A percentile compares a stretch with the other conserved stretches of the same genome.
phyloP scores from a whole-genome alignment of 2,329 filamentous ascomycete genomes.

The Helicocarpus griseus region DNA sequence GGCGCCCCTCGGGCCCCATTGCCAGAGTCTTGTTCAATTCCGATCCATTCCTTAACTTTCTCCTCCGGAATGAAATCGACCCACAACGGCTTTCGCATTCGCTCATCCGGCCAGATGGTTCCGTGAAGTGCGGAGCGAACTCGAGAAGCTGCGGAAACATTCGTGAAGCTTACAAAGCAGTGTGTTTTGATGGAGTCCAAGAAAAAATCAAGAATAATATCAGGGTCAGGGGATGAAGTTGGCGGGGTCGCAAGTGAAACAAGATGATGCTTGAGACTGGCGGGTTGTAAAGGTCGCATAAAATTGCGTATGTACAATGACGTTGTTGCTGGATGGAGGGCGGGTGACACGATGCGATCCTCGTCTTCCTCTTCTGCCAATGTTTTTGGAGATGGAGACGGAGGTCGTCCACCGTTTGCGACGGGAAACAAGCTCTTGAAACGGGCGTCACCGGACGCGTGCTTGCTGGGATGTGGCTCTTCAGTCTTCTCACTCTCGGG shows the following conservation, averaged over 20 bases:
- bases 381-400: slow-evolving; percentile 19
- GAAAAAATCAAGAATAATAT: slow-evolving; percentile 59
- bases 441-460: slow-evolving; percentile 31
- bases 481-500: slow-evolving; percentile 16
- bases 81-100: slow-evolving; percentile 71
- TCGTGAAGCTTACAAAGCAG: slow-evolving; percentile 67
- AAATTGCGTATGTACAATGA: slow-evolving; percentile 85
- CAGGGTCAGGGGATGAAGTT: slow-evolving; percentile 40
- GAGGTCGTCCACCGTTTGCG: slow-evolving; percentile 17
- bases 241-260: slow-evolving; percentile 56
- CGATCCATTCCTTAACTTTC: slow-evolving; percentile 63
- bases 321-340: slow-evolving; percentile 61
- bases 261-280: slow-evolving; percentile 59
- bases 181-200: slow-evolving; percentile 82
- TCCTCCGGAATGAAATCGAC: slow-evolving; percentile 82
- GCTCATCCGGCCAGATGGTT: slow-evolving; percentile 77
- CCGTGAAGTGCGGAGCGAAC: slow-evolving; percentile 69
- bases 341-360: slow-evolving; percentile 39
- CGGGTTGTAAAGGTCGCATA: slow-evolving; percentile 71
- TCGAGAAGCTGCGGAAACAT: slow-evolving; percentile 59
- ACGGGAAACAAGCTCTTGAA: slow-evolving; percentile 41
- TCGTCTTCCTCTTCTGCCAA: slow-evolving; percentile 27
- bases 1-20: slow-evolving; percentile 35
- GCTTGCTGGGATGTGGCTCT: slow-evolving; percentile 19
- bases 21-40: slow-evolving; percentile 49